A percentile compares a stretch with the other conserved stretches of the same genome.
Conservation (phyloP, 441 rosid species). For the Brassica balearica region DNA sequence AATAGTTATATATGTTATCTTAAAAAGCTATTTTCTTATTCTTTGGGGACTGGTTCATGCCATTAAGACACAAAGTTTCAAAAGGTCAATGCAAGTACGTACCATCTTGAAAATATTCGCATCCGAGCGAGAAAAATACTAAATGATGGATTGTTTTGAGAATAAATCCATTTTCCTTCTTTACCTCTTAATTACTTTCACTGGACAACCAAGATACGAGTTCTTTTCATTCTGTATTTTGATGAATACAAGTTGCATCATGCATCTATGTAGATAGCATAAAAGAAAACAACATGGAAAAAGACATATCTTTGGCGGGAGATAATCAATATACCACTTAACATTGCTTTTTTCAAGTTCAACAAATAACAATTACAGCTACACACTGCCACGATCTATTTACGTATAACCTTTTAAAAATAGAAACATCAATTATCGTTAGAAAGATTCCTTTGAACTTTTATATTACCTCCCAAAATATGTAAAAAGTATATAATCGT, state of each 20-base stretch:
- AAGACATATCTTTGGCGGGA: not conserved
- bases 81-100: slow-evolving; percentile 29
- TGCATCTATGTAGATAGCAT: not conserved
- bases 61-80: slow-evolving; percentile 8
- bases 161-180: not conserved
- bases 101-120: slow-evolving; percentile 29
- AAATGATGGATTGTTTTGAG: not conserved
- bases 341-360: not conserved
- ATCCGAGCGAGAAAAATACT: slow-evolving; percentile 10
- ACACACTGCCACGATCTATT: slow-evolving; percentile 21
- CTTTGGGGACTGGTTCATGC: slow-evolving; percentile 31
- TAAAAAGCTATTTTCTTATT: slow-evolving; percentile 7
- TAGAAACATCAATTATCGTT: not conserved
- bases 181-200: not conserved
- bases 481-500: slow-evolving; percentile 4
- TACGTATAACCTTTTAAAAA: not conserved
- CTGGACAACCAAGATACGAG: not conserved
- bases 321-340: slow-evolving; percentile 1
- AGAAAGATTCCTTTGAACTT: not conserved
- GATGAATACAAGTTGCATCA: not conserved
- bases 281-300: not conserved
- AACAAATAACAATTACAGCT: slow-evolving; percentile 13
- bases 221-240: not conserved
- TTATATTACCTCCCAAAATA: not conserved
- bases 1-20: slow-evolving; percentile 16